These are phyloP conservation scores for Ceratopteris richardii DNA, from an alignment of 75 land plant genomes.

Conservation along the genomic window DNA sequence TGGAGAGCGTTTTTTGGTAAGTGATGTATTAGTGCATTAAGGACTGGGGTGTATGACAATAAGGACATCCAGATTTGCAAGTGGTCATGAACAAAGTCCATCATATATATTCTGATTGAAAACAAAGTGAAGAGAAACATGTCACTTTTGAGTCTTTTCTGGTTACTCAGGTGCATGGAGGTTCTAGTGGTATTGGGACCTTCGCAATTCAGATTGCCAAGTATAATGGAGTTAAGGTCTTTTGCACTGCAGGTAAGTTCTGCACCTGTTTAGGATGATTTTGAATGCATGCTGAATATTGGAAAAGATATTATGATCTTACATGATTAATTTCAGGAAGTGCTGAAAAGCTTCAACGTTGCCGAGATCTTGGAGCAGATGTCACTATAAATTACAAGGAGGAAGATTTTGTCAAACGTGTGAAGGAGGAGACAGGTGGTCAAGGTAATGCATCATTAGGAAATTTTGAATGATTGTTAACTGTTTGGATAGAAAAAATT, in stretches of 20 bases:
- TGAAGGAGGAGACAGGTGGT: slow-evolving; percentile 79
- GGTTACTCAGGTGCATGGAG: slow-evolving; percentile 94
- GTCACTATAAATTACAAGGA: slow-evolving; percentile 83
- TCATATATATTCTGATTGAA: too few relatives aligned
- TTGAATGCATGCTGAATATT: neutral
- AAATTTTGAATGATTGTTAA: neutral
- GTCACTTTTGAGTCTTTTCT: too few relatives aligned
- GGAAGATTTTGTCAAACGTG: slow-evolving; percentile 81
- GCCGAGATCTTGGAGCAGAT: slow-evolving; percentile 89
- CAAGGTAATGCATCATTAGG: slow-evolving; percentile 32
- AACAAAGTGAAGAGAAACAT: too few relatives aligned
- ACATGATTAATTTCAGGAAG: slow-evolving; percentile 36
- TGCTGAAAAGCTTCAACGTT: slow-evolving; percentile 59
- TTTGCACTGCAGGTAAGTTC: slow-evolving; percentile 68
- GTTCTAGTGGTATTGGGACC: slow-evolving; percentile 91
- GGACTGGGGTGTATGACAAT: too few relatives aligned
- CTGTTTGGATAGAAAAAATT: neutral
- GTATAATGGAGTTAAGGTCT: slow-evolving; percentile 50
- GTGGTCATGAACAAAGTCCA: too few relatives aligned
- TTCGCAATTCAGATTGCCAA: slow-evolving; percentile 90
- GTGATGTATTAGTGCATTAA: too few relatives aligned
- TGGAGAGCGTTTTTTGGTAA: slow-evolving; percentile 81
- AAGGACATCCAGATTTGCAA: too few relatives aligned
- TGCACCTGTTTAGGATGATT: neutral
- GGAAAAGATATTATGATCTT: neutral